These are phyloP conservation scores for Ensete glaucum DNA, from an alignment of 176 grass and related monocot species.

Conservation along the genomic window DNA sequence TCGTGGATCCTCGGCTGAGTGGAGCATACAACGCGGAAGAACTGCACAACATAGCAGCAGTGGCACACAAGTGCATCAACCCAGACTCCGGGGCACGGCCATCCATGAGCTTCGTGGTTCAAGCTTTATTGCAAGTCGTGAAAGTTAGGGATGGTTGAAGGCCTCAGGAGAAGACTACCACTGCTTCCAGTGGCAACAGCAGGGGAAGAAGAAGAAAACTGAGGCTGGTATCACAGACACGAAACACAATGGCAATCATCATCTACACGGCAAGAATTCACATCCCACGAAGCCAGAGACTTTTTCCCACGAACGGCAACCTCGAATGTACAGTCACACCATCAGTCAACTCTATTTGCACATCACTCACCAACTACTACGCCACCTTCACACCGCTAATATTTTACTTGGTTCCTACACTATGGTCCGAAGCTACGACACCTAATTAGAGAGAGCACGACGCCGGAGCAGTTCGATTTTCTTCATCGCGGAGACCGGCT, in stretches of 20 bases:
- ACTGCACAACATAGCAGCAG: conserved; percentile 57
- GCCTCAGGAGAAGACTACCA: conserved; percentile 9
- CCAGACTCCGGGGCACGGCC: conserved; percentile 60
- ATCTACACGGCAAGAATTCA: too few relatives aligned
- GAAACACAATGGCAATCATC: too few relatives aligned
- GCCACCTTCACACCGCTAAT: neutral
- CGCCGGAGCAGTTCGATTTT: neutral
- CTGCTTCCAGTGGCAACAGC: neutral
- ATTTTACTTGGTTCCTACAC: neutral
- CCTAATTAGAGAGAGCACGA: conserved; percentile 23
- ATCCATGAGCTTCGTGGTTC: conserved; percentile 63
- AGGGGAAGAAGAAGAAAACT: conserved; percentile 24
- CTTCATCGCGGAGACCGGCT: neutral
- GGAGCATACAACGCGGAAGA: conserved; percentile 61
- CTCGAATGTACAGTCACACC: too few relatives aligned
- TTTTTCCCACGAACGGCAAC: too few relatives aligned
- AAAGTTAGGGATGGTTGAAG: conserved; percentile 48
- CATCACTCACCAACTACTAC: neutral
- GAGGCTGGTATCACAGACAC: too few relatives aligned
- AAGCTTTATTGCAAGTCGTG: conserved; percentile 42
- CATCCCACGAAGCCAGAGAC: too few relatives aligned
- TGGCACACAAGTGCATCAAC: conserved; percentile 73
- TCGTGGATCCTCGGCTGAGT: conserved; percentile 56
- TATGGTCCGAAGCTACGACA: neutral
- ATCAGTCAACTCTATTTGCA: neutral